Conservation (phyloP, 768 basidiomycete species). For the Hericium coralloides region DNA sequence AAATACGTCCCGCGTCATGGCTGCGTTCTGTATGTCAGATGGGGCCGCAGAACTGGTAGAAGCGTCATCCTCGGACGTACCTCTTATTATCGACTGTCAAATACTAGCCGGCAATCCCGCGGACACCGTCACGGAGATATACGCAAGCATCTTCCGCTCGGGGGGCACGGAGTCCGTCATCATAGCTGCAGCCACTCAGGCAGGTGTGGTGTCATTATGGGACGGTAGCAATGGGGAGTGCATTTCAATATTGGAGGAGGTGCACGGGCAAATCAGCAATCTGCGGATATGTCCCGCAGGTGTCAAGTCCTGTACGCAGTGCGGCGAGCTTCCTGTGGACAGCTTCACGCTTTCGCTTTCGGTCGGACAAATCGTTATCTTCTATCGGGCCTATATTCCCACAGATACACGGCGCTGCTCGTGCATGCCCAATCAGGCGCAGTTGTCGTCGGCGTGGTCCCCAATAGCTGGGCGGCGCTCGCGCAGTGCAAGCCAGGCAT, state of each 20-base stretch:
- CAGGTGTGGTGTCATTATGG: constrained; percentile 70
- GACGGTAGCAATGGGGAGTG: constrained; percentile 58
- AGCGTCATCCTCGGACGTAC: constrained; percentile 26
- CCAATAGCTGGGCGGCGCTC: constrained; percentile 43
- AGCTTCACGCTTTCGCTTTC: constrained; percentile 61
- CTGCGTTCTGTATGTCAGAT: constrained; percentile 55
- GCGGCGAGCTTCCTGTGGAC: constrained; percentile 59
- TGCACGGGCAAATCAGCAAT: constrained; percentile 46
- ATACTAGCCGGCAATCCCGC: constrained; percentile 50
- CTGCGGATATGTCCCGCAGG: constrained; percentile 52
- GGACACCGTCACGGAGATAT: constrained; percentile 44
- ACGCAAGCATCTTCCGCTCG: constrained; percentile 44
- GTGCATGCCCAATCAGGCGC: constrained; percentile 45
- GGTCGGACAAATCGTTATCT: constrained; percentile 48
- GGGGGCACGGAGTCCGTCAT: constrained; percentile 43
- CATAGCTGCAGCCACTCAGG: constrained; percentile 52
- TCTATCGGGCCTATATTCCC: constrained; percentile 53
- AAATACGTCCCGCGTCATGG: constrained; percentile 37
- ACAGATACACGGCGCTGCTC: constrained; percentile 56
- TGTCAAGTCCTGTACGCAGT: constrained; percentile 54
- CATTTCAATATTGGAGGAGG: constrained; percentile 51
- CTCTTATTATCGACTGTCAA: constrained; percentile 35
- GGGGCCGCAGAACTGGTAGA: constrained; percentile 59
- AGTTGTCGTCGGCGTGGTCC: constrained; percentile 36
- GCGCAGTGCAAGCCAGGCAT: constrained; percentile 49